Conservation (phyloP, 345 rosid genomes). For the Salix purpurea region DNA sequence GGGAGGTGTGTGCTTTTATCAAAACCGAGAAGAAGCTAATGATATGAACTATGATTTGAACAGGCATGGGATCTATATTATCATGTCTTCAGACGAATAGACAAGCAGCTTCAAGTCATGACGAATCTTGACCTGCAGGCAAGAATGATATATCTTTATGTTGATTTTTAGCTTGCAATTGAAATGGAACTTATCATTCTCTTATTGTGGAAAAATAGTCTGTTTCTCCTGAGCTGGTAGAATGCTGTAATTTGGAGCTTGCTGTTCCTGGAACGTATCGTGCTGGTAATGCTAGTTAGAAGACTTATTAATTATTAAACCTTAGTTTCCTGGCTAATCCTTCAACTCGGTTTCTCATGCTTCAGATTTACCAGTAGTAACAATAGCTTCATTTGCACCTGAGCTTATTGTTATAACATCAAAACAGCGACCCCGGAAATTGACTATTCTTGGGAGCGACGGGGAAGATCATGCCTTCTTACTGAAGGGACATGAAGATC, state of each 20-base stretch:
- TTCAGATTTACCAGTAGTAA: constrained; percentile 81
- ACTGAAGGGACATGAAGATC: constrained; percentile 97
- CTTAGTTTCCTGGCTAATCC: neutral
- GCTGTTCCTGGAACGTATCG: constrained; percentile 98
- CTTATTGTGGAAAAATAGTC: constrained; percentile 43
- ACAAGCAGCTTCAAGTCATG: constrained; percentile 88
- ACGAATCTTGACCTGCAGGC: constrained; percentile 91
- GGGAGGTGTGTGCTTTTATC: neutral
- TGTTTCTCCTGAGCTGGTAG: constrained; percentile 91
- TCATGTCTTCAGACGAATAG: constrained; percentile 91
- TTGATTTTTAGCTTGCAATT: constrained; percentile 8
- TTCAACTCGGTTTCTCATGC: neutral
- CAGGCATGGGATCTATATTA: constrained; percentile 99
- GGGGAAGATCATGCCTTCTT: constrained; percentile 89
- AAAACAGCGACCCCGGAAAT: constrained; percentile 90
- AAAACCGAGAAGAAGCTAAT: neutral
- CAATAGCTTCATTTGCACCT: constrained; percentile 82
- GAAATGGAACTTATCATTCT: constrained; percentile 13
- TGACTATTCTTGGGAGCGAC: constrained; percentile 92
- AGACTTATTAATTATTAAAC: constrained; percentile 5
- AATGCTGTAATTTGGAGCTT: constrained; percentile 84
- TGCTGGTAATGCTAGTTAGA: constrained; percentile 48
- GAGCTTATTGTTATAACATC: constrained; percentile 91
- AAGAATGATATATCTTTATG: constrained; percentile 24
- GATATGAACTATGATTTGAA: constrained; percentile 22